Conservation (phyloP, 139 green algal species). For the Tetradesmus lagerheimii region DNA sequence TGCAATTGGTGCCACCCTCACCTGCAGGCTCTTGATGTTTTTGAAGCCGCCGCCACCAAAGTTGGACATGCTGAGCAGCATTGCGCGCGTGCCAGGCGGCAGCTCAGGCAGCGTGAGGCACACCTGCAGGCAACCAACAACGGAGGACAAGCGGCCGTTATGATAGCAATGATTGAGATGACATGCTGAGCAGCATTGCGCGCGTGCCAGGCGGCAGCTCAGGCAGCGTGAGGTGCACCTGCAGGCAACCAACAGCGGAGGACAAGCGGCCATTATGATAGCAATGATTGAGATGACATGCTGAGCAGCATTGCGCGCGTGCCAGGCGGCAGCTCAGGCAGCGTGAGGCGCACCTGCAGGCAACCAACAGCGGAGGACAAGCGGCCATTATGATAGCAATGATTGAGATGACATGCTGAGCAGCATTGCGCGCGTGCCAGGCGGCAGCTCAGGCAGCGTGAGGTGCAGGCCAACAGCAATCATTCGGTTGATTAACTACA, state of each 20-base stretch:
- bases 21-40: constrained; percentile 44
- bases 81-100: constrained; percentile 1
- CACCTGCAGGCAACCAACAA: constrained; percentile 3
- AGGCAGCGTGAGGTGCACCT: constrained; percentile 38
- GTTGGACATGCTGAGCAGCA: constrained; percentile 47
- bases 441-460: constrained; percentile 32
- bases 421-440: constrained; percentile 12
- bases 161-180: too few relatives aligned
- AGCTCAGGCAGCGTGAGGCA: constrained; percentile 40
- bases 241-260: not conserved
- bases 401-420: too few relatives aligned
- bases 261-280: not conserved
- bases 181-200: constrained; percentile 41
- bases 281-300: too few relatives aligned
- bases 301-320: constrained; percentile 32
- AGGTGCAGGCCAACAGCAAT: too few relatives aligned
- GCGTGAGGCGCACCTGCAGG: constrained; percentile 37
- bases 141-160: not conserved
- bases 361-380: too few relatives aligned
- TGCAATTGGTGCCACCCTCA: too few relatives aligned
- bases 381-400: too few relatives aligned
- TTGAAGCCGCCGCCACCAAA: constrained; percentile 51
- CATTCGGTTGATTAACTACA: too few relatives aligned
- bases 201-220: constrained; percentile 33
- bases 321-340: constrained; percentile 29